These are phyloP conservation scores for Cryptococcus hybrid DNA, from an alignment of 1,284 basidiomycete genomes.

Conservation along the genomic window DNA sequence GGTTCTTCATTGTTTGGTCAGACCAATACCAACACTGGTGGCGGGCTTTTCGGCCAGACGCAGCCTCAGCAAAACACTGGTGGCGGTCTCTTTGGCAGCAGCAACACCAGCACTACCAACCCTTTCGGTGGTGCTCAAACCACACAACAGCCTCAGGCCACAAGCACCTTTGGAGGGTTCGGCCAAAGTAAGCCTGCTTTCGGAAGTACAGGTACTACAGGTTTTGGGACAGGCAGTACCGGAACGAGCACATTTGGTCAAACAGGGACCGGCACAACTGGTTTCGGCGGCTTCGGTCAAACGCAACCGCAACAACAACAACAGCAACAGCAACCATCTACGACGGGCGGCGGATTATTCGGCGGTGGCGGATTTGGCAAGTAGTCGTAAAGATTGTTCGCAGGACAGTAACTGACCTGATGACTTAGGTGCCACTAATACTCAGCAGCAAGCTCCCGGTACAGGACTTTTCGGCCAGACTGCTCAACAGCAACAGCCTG, in stretches of 20 bases:
- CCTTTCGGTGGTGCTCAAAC: conserved; percentile 17
- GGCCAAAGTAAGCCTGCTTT: conserved; percentile 46
- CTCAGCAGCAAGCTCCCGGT: conserved; percentile 25
- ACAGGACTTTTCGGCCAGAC: conserved; percentile 39
- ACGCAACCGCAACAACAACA: conserved; percentile 19
- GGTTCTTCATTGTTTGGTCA: conserved; percentile 52
- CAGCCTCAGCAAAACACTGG: conserved; percentile 7
- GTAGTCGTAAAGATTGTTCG: not conserved
- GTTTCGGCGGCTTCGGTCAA: conserved; percentile 52
- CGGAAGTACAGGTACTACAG: conserved; percentile 27
- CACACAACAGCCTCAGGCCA: conserved; percentile 29
- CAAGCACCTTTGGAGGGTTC: conserved; percentile 47
- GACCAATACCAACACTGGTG: conserved; percentile 15
- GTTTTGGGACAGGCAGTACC: conserved; percentile 24
- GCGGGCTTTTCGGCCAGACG: conserved; percentile 38
- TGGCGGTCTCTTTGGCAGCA: conserved; percentile 50
- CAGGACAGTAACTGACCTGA: not conserved
- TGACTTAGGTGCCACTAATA: conserved; percentile 2
- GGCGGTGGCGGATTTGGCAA: conserved; percentile 28
- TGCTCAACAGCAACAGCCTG: conserved; percentile 34
- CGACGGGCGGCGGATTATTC: conserved; percentile 42
- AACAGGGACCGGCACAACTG: conserved; percentile 31
- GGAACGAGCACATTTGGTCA: conserved; percentile 38
- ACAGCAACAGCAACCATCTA: conserved; percentile 34
- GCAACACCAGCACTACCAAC: conserved; percentile 27